A percentile compares a stretch with the other conserved stretches of the same genome.
These are phyloP conservation scores for Bruguiera hainesii DNA, from an alignment of 441 rosid species.

Conservation along the genomic window DNA sequence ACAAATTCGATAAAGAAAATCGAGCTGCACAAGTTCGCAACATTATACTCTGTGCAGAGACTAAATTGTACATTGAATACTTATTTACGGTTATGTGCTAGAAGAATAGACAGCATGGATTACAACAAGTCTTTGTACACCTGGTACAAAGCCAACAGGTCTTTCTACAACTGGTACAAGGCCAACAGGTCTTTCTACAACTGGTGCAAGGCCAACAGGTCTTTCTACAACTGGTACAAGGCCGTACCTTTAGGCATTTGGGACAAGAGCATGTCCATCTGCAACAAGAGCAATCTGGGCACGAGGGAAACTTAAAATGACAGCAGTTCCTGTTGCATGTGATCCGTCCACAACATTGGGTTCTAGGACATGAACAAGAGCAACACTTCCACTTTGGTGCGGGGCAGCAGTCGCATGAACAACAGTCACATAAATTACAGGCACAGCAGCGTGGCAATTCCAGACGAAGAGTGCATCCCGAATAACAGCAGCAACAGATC, in stretches of 20 bases:
- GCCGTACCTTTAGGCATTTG: slow-evolving; percentile 49
- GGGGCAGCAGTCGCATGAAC: slow-evolving; percentile 17
- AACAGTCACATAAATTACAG: background rate
- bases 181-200: slow-evolving; percentile 42
- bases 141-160: slow-evolving; percentile 28
- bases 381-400: slow-evolving; percentile 38
- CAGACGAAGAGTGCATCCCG: slow-evolving; percentile 44
- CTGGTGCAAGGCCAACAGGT: slow-evolving; percentile 28
- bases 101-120: slow-evolving; percentile 54
- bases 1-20: no score
- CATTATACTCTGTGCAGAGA: background rate
- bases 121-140: slow-evolving; percentile 46
- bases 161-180: slow-evolving; percentile 23
- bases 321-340: slow-evolving; percentile 44
- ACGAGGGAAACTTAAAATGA: slow-evolving; percentile 34
- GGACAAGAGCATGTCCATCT: slow-evolving; percentile 19
- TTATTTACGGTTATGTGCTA: slow-evolving; percentile 23
- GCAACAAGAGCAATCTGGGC: slow-evolving; percentile 44
- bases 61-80: slow-evolving; percentile 11
- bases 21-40: background rate
- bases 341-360: slow-evolving; percentile 41
- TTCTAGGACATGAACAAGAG: slow-evolving; percentile 32
- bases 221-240: slow-evolving; percentile 49
- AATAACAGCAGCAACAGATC: slow-evolving; percentile 68
- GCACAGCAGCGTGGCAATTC: slow-evolving; percentile 36